These are phyloP conservation scores for Xylaria curta DNA, from an alignment of 495 filamentous ascomycete genomes.

Conservation along the genomic window DNA sequence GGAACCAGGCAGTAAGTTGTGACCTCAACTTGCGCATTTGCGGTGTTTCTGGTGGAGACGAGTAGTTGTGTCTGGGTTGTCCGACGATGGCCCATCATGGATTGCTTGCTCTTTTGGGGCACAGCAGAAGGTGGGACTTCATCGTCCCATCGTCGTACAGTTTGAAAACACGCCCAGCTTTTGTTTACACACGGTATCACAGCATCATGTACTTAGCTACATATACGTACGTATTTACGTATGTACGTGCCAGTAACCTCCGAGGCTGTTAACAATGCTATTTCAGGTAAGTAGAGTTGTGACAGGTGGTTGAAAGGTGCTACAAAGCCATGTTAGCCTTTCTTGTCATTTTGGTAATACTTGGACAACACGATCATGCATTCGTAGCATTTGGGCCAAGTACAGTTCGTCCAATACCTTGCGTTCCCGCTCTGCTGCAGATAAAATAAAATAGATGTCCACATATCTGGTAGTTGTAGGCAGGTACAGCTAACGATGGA, in stretches of 20 bases:
- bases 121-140: neutral
- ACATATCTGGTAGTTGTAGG: neutral
- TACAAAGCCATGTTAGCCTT: neutral
- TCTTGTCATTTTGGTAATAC: neutral
- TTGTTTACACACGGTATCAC: neutral
- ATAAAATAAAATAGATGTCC: neutral
- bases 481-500: too few species aligned
- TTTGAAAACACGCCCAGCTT: neutral
- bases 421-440: neutral
- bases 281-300: too few species aligned
- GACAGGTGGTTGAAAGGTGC: too few species aligned
- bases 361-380: neutral
- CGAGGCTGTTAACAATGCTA: too few species aligned
- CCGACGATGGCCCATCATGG: slow-evolving; percentile 9
- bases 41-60: slow-evolving; percentile 15
- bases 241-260: too few species aligned
- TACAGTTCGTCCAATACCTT: neutral
- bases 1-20: slow-evolving; percentile 1
- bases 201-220: neutral
- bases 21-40: slow-evolving; percentile 14
- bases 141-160: slow-evolving; percentile 10
- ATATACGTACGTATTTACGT: neutral
- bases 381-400: neutral
- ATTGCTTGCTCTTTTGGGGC: neutral
- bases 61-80: slow-evolving; percentile 12